Evolutionary conservation across 1,139 yeast species (phyloP).

Genomic region (Debaryomyces fabryi): DNA sequence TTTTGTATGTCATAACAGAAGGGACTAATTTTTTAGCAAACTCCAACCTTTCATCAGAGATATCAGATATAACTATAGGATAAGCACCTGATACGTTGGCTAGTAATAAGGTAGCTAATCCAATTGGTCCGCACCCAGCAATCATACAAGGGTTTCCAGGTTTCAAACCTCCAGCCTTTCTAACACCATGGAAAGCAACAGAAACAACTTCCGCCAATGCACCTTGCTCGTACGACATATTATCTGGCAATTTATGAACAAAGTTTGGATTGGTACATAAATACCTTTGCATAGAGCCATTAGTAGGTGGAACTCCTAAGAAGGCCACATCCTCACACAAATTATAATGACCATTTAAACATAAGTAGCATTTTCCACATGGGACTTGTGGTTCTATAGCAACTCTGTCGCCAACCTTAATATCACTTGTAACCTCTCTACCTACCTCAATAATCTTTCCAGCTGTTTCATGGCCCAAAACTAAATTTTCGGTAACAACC

Average conservation of each 20-base stretch:
- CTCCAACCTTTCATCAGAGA: slow-evolving; percentile 23
- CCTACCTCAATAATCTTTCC: slow-evolving; percentile 36
- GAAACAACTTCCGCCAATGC: slow-evolving; percentile 30
- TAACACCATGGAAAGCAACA: slow-evolving; percentile 30
- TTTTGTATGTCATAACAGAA: slow-evolving; percentile 31
- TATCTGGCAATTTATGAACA: slow-evolving; percentile 26
- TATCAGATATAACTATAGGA: slow-evolving; percentile 28
- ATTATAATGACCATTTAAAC: slow-evolving; percentile 30
- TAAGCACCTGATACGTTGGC: slow-evolving; percentile 29
- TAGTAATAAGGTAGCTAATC: slow-evolving; percentile 26
- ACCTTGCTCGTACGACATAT: slow-evolving; percentile 28
- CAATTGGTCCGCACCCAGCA: slow-evolving; percentile 33
- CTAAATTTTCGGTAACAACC: slow-evolving; percentile 18
- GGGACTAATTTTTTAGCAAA: slow-evolving; percentile 29
- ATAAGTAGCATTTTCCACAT: slow-evolving; percentile 33
- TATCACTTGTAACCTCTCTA: slow-evolving; percentile 23
- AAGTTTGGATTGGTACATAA: slow-evolving; percentile 20
- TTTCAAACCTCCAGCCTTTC: slow-evolving; percentile 23
- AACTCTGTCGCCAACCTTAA: slow-evolving; percentile 29
- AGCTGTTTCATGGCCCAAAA: slow-evolving; percentile 37
- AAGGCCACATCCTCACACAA: slow-evolving; percentile 27
- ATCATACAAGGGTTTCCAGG: slow-evolving; percentile 25
- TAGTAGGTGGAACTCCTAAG: slow-evolving; percentile 25
- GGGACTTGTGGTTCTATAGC: slow-evolving; percentile 32
- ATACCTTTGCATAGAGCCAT: slow-evolving; percentile 31